Evolutionary conservation across 1,139 yeast genomes (phyloP), one percentile per base, ranked within the genome.

Genomic region (Geotrichum fermentans): DNA sequence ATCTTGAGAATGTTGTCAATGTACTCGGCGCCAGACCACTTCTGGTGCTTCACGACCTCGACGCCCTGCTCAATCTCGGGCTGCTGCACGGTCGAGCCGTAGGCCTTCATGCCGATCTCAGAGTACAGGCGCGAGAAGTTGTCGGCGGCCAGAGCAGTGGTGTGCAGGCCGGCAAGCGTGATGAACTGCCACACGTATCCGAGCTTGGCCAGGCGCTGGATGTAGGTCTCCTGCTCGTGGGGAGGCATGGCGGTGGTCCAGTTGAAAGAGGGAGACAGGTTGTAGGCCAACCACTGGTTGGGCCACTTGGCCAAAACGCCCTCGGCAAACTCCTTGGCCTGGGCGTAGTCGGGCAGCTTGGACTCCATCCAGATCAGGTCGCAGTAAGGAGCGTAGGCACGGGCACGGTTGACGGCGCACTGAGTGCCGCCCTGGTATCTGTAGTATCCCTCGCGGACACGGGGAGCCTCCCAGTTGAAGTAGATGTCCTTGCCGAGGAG

Each of bases 351-450:
- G 61, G 98, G 97, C 60, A 87, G 79, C 70, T 94, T 92, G 56
- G 96, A 85, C 75, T 92, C 97, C 97, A 92, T 90, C 98, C 98
- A 92, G 62, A 90, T 83, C 74, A 92, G 77, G 71, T 92, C 98
- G 51, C 95, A 89, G 70, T 83, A 90, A 58, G 97, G 97, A 52
- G 96, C 90, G 68, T 77, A 92, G 38, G 96, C 95, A 66, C 96
- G 82, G 58, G 96, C 97, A 71, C 98, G 83, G 84, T 88, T 90
- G 54, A 90, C 86, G 50, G 97, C 96, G 77, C 97, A 89, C 74
- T 88, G 92, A 55, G 96, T 88, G 64, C 97, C 97, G 66, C 97
- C 97, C 64, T 75, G 75, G 82, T 89, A 90, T 69, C 96, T 81
- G 82, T 90, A 92, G 80, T 85, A 87, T 62, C 98, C 98, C 74